Base-by-base conservation (phyloP, 1,284 basidiomycete species). In the Dichomitus squalens region DNA sequence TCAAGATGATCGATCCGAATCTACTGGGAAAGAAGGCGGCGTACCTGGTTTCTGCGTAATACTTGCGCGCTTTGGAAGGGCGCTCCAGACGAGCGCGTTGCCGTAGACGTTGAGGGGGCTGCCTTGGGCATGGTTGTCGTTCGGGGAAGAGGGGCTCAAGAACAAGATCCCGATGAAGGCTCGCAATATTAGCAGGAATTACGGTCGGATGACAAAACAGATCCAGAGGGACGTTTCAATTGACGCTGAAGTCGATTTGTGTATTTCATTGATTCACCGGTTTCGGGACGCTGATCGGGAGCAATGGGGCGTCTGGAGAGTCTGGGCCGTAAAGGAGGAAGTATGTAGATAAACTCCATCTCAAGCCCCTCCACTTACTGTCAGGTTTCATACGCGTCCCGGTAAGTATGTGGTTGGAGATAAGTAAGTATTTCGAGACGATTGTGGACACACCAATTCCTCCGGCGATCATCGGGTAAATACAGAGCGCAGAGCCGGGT, bases 41-140 rank as follows among this genome's bases (percentile, higher is more conserved):
- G 9, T 57, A 65, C 66, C 55, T 68, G 66, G 48, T 68, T 68
- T 25, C 66, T 56, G 25, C 65, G 58, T 14, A 68, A 31, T 9
- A 64, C 61, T 31, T 65, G 64, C 11, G 64, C 62, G 21, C 53
- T 57, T 14, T 61, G 66, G 18, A 62, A 66, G 9, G 55, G 46
- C 0, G 49, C 57, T 1, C 48, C 46, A 4, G 53, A 36, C 3
- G 49, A 50, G 12, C 55, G 52, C 2, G 57, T 20, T 7, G 52
- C 20, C 2, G 61, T 34, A 3, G 53, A 31, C 5, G 66, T 61
- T 9, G 51, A n/a, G 16, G 51, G 27, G 3, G 60, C 14, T 14
- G 56, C 55, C 47, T 66, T 66, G 6, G 65, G 63, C 65, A 66
- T 66, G 47, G 56, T 54, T 20, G 43, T 23, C n/a, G 55, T 50